Percentiles rank a stretch among this genome's conserved stretches.
phyloP scores from a whole-genome alignment of 2,329 filamentous ascomycete genomes.

The Lecanicillium sp. region DNA sequence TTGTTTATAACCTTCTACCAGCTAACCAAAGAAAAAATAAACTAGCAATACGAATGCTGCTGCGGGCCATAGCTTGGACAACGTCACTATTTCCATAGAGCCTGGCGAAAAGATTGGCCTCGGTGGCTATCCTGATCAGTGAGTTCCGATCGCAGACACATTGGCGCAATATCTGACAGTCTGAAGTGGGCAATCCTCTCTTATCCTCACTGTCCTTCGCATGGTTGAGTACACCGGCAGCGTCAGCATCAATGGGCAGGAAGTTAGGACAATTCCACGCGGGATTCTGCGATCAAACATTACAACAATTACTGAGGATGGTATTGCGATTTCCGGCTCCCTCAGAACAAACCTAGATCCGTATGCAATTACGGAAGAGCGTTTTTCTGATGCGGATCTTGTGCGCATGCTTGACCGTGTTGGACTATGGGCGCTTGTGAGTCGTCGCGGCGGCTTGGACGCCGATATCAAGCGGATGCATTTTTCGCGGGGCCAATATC shows the following conservation, averaged over 20 bases:
- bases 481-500: not conserved
- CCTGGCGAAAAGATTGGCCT: too few species aligned
- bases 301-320: not conserved
- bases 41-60: too few species aligned
- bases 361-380: not conserved
- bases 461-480: not conserved
- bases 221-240: constrained; percentile 5
- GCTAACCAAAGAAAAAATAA: too few species aligned
- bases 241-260: constrained; percentile 8
- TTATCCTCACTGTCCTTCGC: not conserved
- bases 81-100: too few species aligned
- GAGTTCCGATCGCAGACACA: too few species aligned
- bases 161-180: not conserved
- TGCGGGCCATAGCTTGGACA: too few species aligned
- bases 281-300: not conserved
- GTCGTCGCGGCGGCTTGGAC: not conserved
- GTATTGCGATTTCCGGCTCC: not conserved
- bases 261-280: not conserved
- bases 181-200: constrained; percentile 4
- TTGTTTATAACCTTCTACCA: too few species aligned
- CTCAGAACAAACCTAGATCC: not conserved
- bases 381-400: not conserved
- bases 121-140: too few species aligned
- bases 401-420: not conserved
- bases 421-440: not conserved